phyloP scores from a whole-genome alignment of 371 early-diverging fungal species.

The Mortierella sp. region DNA sequence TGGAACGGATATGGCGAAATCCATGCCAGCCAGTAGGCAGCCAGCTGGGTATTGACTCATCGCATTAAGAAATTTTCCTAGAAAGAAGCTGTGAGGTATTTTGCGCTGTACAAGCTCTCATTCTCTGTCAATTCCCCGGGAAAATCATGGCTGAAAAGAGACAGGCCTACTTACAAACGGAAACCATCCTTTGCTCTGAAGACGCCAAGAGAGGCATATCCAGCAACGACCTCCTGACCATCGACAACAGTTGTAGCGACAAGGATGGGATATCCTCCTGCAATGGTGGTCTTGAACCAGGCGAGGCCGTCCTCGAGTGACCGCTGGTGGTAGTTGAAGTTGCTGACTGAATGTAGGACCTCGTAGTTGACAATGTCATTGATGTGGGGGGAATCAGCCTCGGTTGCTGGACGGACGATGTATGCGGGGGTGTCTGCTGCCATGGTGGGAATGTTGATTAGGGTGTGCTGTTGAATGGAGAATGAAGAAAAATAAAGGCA shows the following conservation, averaged over 20 bases:
- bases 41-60: not conserved
- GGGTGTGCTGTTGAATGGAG: not conserved
- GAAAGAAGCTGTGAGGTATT: not conserved
- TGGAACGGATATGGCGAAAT: slow-evolving; percentile 8
- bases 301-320: slow-evolving; percentile 30
- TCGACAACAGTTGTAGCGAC: slow-evolving; percentile 31
- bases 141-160: not conserved
- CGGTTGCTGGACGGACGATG: slow-evolving; percentile 37
- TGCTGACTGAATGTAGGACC: slow-evolving; percentile 37
- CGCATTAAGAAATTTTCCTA: not conserved
- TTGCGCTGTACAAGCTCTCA: not conserved
- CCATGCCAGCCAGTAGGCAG: not conserved
- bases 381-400: slow-evolving; percentile 36
- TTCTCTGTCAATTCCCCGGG: not conserved
- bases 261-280: slow-evolving; percentile 41
- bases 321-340: slow-evolving; percentile 50
- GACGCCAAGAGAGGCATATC: slow-evolving; percentile 38
- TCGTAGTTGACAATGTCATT: slow-evolving; percentile 52
- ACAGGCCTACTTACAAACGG: slow-evolving; percentile 31
- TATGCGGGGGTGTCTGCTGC: slow-evolving; percentile 16
- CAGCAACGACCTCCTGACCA: slow-evolving; percentile 29
- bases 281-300: slow-evolving; percentile 40
- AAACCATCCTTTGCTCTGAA: slow-evolving; percentile 55
- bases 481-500: not conserved
- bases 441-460: slow-evolving; percentile 7